Evolutionary conservation across 2,329 filamentous ascomycete genomes (phyloP), one percentile per base, ranked within the genome.

Genomic region (Colletotrichum sp.): DNA sequence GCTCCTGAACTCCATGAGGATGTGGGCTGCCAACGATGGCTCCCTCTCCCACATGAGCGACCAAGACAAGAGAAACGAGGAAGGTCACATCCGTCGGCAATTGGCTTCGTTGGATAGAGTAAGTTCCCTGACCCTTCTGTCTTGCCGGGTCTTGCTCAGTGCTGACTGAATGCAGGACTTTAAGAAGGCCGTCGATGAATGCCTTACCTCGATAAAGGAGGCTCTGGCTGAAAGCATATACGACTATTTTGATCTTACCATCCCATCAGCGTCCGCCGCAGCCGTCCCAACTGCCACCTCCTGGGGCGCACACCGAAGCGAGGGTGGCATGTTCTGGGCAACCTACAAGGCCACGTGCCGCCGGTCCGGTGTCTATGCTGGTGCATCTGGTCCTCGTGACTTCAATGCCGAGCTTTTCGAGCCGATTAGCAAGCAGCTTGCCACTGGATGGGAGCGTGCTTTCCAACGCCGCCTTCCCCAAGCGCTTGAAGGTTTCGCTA

Each of bases 381-480:
- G 80, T 6, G 39, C 71, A 15, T 63, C 71, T 28, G 79, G 80
- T 8, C 65, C 21, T n/a, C 6, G 67, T 6, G 78, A 83, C 68
- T 81, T 82, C 74, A 82, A 83, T 24, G 76, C 60, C 2, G 81
- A 83, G 49, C 80, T 83, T 7, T 78, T 80, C 7, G 76, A 78
- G 12, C 80, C 81, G 1, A 78, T 82, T 12, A 68, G 71, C 3
- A 78, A 66, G 16, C 67, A 71, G 5, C 71, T 83, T 16, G 78
- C 77, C 6, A 57, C n/a, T 6, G 71, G 69, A 7, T 83, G 81
- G 82, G 81, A 82, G 32, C 76, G 76, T 10, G 73, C 79, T 21
- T 83, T 83, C n/a, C 79, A 79, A 36, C 79, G 77, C 8, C 78
- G 76, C 3, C 69, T 82, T 2, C 81, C 81, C 1, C 7, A 57